Base-by-base conservation (phyloP, 352 stramenopile species). In the Peronosclerospora sorghi region DNA sequence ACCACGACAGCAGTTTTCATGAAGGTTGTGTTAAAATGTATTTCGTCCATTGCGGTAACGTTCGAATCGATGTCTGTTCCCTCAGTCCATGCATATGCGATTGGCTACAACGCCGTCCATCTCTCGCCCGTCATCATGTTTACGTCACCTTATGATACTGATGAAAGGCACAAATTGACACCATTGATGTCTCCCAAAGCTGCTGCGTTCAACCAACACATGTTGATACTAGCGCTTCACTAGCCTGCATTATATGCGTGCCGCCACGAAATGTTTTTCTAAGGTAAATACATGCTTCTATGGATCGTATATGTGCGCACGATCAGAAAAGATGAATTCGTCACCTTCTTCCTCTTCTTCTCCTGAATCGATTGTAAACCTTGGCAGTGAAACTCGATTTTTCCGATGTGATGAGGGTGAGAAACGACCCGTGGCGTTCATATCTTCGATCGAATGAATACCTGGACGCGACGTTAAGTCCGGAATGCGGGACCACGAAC, bases 101-200 rank as follows among this genome's bases (percentile, higher is more conserved):
- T 66, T 64, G 15, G 65, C 42, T 26, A 62, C 48, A 92, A 57
- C 37, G 76, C 76, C 18, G 65, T 83, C 76, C 76, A 89, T 8
- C 62, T 55, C 34, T 89, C 73, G 2, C 74, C 76, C 14, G 67
- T 51, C 28, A 49, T 65, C 8, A 51, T 62, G 41, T 89, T 88
- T 26, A 81, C 66, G 20, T 85, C 54, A 1, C 53, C 61, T 50
- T 30, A 19, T 6, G 37, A 57, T 49, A 30, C 28, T 10, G 35
- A 32, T 0, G 13, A 23, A 8, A 85, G 36, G 51, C 70, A 87
- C 42, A 32, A 30, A n/a, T 74, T 56, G 14, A 84, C 56, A 9
- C 5, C 32, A 5, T 30, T 38, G 5, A 68, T 20, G 17, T 87
- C 65, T 10, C 70, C 71, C 15, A 41, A 36, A 1, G 54, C 46